A percentile compares a stretch with the other conserved stretches of the same genome.
Evolutionary conservation across 768 basidiomycete species (phyloP).

Genomic region (Collybiopsis confluens): DNA sequence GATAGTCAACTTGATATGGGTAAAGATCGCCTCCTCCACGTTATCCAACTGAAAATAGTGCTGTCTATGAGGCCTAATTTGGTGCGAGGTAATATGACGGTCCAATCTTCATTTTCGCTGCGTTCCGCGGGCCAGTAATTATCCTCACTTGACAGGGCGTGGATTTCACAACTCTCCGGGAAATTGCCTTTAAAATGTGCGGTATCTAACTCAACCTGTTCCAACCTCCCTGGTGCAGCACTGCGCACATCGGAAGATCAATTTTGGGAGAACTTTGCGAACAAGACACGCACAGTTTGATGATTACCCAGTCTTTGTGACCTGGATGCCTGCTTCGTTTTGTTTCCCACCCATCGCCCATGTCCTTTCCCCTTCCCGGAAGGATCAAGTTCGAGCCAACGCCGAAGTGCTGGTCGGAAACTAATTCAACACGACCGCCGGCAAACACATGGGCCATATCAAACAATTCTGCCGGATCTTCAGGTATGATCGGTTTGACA

Average conservation of each 20-base stretch:
- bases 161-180: constrained; percentile 81
- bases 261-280: constrained; percentile 4
- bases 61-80: constrained; percentile 87
- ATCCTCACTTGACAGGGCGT: constrained; percentile 42
- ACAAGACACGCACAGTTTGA: constrained; percentile 68
- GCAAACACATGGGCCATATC: constrained; percentile 91
- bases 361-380: constrained; percentile 89
- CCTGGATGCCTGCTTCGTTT: constrained; percentile 75
- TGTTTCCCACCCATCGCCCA: constrained; percentile 99
- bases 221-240: constrained; percentile 69
- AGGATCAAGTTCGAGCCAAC: constrained; percentile 87
- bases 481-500: constrained; percentile 62
- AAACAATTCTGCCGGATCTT: constrained; percentile 44
- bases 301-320: constrained; percentile 89
- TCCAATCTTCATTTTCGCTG: constrained; percentile 57
- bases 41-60: constrained; percentile 85
- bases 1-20: constrained; percentile 85
- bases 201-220: constrained; percentile 85
- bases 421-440: constrained; percentile 78
- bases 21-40: constrained; percentile 53
- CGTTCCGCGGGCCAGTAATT: constrained; percentile 32
- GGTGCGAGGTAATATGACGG: constrained; percentile 64
- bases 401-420: constrained; percentile 95
- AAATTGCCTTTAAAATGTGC: constrained; percentile 96
- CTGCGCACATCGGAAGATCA: constrained; percentile 31